Percentiles rank a stretch among this genome's conserved stretches.
Conservation (phyloP, 208 protist species). For the Porcisia hertigi region DNA sequence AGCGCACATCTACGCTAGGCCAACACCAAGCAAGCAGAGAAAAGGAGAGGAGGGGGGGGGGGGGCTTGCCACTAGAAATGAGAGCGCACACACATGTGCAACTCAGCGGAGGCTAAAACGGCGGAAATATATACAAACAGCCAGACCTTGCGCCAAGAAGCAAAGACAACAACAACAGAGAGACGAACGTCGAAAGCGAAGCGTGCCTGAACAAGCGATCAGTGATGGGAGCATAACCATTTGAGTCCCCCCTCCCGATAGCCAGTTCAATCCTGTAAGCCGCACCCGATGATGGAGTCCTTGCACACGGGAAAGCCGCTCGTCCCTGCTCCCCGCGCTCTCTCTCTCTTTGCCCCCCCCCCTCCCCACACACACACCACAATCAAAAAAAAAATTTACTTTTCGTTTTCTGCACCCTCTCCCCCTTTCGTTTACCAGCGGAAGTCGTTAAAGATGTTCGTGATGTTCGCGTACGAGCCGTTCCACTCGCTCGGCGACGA, state of each 20-base stretch:
- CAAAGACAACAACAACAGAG: neutral
- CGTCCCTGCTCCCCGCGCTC: neutral
- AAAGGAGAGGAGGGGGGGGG: no score
- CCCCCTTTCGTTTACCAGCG: slow-evolving; percentile 58
- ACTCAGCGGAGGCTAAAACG: no score
- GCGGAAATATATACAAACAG: no score
- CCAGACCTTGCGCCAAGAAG: no score
- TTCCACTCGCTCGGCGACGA: slow-evolving; percentile 75
- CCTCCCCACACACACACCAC: no score
- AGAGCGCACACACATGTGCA: no score
- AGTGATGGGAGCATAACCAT: neutral
- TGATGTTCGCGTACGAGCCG: slow-evolving; percentile 84
- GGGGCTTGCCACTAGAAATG: no score
- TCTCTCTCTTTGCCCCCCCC: no score
- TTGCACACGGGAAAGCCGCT: neutral
- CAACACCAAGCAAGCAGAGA: no score
- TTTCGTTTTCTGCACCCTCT: neutral
- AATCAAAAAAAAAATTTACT: no score
- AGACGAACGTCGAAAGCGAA: neutral
- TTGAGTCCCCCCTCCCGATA: neutral
- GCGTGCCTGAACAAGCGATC: neutral
- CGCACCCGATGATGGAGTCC: no score
- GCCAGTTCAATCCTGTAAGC: neutral
- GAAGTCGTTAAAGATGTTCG: slow-evolving; percentile 89
- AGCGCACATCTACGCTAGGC: no score